phyloP scores from a whole-genome alignment of 2,329 filamentous ascomycete species.

The Aspergillus ochraceoroseus region DNA sequence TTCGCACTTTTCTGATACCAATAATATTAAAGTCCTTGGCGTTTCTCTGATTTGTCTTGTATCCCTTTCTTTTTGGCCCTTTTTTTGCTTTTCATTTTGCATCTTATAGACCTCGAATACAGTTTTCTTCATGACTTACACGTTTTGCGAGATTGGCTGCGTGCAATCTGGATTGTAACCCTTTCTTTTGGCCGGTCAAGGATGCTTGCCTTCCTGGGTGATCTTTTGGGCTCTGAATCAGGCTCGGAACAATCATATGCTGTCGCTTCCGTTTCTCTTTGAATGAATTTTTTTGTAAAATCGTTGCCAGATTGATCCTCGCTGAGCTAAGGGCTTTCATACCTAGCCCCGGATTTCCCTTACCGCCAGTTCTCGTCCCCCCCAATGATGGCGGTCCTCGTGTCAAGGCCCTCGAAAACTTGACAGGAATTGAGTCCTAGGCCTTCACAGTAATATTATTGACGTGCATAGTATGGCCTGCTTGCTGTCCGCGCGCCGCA shows the following conservation, averaged over 20 bases:
- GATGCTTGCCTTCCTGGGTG: no score
- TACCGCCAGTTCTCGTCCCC: slow-evolving; percentile 24
- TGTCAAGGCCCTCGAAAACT: slow-evolving; percentile 17
- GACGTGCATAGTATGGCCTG: slow-evolving; percentile 24
- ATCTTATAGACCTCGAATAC: slow-evolving; percentile 1
- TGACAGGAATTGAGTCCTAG: slow-evolving; percentile 13
- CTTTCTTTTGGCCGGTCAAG: not conserved
- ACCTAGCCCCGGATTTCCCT: slow-evolving; percentile 14
- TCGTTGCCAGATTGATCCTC: slow-evolving; percentile 11
- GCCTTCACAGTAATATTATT: slow-evolving; percentile 15
- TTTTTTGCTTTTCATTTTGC: slow-evolving; percentile 5
- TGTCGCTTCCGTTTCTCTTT: slow-evolving; percentile 7
- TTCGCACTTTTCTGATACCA: slow-evolving; percentile 7
- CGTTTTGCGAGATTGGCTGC: slow-evolving; percentile 1
- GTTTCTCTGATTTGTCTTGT: not conserved
- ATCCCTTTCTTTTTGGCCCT: slow-evolving; percentile 2
- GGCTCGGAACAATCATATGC: slow-evolving; percentile 5
- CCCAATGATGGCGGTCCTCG: slow-evolving; percentile 24
- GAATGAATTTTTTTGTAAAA: slow-evolving; percentile 14
- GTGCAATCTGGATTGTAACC: slow-evolving; percentile 5
- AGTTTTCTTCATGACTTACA: no score
- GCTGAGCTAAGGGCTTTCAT: slow-evolving; percentile 16
- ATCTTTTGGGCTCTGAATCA: no score
- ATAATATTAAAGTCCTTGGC: not conserved
- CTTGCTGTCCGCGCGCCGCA: slow-evolving; percentile 23